Base-by-base conservation (phyloP, 331 rosid species). In the Saraca asoca region DNA sequence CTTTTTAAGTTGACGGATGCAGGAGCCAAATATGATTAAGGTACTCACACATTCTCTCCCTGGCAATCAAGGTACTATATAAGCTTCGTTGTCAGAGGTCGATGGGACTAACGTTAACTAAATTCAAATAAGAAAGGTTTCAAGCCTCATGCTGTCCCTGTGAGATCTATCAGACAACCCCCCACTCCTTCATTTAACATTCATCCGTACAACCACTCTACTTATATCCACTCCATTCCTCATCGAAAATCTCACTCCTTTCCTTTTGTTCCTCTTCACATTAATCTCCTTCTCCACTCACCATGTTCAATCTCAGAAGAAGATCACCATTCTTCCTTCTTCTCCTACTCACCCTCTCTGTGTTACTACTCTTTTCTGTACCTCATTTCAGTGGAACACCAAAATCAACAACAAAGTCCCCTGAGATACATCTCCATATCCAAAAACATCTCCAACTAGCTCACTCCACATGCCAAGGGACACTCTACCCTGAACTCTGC, bases 401-500 rank as follows among this genome's bases (percentile, higher is more conserved):
- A 33, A 51, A 53, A 31, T 19, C 61, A n/a, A 5, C 35, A 58
- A 63, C 68, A 59, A 50, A 41, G 60, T 14, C 7, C 14, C 20
- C 45, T 38, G 7, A 50, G 33, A 34, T 15, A 50, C 59, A 46
- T 46, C 29, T 54, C 51, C 89, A 75, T 42, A 7, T 50, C 44
- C 78, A 65, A 51, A 78, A 72, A 12, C 85, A 83, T 63, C 44
- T 71, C 29, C 83, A 81, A 70, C 69, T 81, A 6, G 89, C 91
- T 0, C 75, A 69, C 29, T 74, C 87, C 7, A 54, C 85, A 71
- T 93, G 98, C 75, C 42, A 78, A 37, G 96, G 84, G 69, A 85
- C 98, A 50, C 87, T 83, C 29, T 85, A 87, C 74, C 87, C 79
- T 17, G 18, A 77, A 19, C 94, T 87, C 52, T 92, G 98, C 64